Conservation (phyloP, 306 rosid species). For the Gleditsia sinensis region DNA sequence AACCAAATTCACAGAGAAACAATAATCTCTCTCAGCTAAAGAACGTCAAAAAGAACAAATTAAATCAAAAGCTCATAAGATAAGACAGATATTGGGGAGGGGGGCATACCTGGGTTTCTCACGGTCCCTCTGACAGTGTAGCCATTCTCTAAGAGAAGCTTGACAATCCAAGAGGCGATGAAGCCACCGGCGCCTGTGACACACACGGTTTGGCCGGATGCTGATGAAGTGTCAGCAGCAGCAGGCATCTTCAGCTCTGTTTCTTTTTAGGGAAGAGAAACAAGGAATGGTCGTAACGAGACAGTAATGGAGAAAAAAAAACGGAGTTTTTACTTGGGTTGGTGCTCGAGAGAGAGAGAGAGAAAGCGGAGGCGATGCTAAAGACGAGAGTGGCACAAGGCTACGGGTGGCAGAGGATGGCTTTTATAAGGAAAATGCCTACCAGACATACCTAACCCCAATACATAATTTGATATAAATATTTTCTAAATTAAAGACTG, state of each 20-base stretch:
- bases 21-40: neutral
- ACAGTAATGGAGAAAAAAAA: neutral
- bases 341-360: neutral
- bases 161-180: slow-evolving; percentile 93
- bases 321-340: neutral
- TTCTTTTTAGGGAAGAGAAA: neutral
- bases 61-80: neutral
- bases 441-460: slow-evolving; percentile 42
- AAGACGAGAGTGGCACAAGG: neutral
- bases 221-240: slow-evolving; percentile 36
- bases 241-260: slow-evolving; percentile 45
- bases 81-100: too few relatives aligned
- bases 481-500: too few relatives aligned
- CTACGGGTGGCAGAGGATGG: neutral
- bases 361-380: neutral
- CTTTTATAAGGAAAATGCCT: slow-evolving; percentile 22
- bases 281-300: neutral
- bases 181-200: slow-evolving; percentile 98
- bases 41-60: neutral
- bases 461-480: neutral
- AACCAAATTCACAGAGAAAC: neutral
- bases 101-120: slow-evolving; percentile 77
- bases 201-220: slow-evolving; percentile 62
- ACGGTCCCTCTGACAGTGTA: slow-evolving; percentile 84
- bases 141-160: slow-evolving; percentile 70